Base-by-base conservation (phyloP, 176 grass and related monocot genomes). In the Oryza meyeriana region DNA sequence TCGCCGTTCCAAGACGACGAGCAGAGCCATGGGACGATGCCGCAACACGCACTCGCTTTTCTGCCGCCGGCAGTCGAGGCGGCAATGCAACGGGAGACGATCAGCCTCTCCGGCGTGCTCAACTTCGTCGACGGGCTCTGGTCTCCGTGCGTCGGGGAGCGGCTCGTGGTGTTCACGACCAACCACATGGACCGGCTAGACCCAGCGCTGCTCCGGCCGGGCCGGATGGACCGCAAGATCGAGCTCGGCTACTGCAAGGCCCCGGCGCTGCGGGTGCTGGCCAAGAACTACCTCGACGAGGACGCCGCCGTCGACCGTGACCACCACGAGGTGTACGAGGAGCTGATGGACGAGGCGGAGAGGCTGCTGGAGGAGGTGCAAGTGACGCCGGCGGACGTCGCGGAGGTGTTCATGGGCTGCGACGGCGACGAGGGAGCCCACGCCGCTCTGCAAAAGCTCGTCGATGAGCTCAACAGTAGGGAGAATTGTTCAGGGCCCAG, bases 101-200 rank as follows among this genome's bases (percentile, higher is more conserved):
- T 97, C 3, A 97, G 64, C 73, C 86, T 93, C 48, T 93, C 88
- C 26, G 90, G 94, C 4, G 88, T 97, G 68, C 79, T 97, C 57
- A 97, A 93, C 83, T 97, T 97, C 78, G 78, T 97, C 13, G 94
- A 97, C 55, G 91, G 88, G 0, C 85, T 97, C 36, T 94, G 91
- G 91, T 94, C 91, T n/a, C 92, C 91, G 2, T 94, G 91, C 83
- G 91, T 94, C 3, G 94, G 88, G 28, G 88, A 97, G 79, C 74
- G 94, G 30, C 88, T 93, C 18, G 91, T 97, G 77, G 87, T 93
- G 63, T 96, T 96, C 79, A 96, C 94, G 0, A 96, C 94, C 38
- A 96, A 96, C 83, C 90, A 96, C 83, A 90, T 85, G 4, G 88
- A 96, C 66, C 72, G 88, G 47, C 88, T 97, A 22, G 94, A 97